Evolutionary conservation across 2,329 filamentous ascomycete genomes (phyloP).

Genomic region (Rachicladosporium sp.): DNA sequence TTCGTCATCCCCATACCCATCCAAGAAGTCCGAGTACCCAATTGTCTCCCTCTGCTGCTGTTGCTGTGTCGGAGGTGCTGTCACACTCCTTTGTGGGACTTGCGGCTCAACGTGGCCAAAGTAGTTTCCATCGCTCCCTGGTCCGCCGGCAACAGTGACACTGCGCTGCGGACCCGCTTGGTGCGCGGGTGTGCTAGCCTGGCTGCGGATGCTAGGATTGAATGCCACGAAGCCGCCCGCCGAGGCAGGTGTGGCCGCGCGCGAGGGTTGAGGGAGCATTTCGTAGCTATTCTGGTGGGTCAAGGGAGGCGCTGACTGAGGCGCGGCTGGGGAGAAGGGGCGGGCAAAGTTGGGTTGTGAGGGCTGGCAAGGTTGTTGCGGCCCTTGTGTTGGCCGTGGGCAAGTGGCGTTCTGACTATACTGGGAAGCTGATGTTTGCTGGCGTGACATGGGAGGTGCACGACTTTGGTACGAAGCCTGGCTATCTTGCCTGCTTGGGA

Average conservation of each 20-base stretch:
- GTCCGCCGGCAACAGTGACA: conserved; percentile 9
- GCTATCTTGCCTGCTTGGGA: conserved; percentile 11
- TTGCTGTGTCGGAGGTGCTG: conserved; percentile 7
- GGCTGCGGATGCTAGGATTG: conserved; percentile 12
- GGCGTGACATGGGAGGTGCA: conserved; percentile 4
- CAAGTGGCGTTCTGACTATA: conserved; percentile 8
- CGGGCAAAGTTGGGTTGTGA: conserved; percentile 10
- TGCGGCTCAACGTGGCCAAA: no score
- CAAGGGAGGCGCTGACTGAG: conserved; percentile 5
- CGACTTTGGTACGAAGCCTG: conserved; percentile 9
- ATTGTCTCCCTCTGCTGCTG: conserved; percentile 1
- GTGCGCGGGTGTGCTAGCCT: neutral
- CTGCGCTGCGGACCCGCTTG: conserved; percentile 10
- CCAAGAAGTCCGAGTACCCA: conserved; percentile 5
- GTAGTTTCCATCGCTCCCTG: conserved; percentile 1
- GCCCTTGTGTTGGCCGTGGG: conserved; percentile 14
- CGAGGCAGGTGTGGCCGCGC: no score
- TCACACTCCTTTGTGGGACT: conserved; percentile 12
- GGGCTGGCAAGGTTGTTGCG: conserved; percentile 8
- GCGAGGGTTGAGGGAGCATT: conserved; percentile 14
- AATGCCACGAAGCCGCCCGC: conserved; percentile 20
- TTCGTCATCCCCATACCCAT: conserved; percentile 1
- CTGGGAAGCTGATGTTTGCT: conserved; percentile 9
- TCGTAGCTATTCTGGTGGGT: conserved; percentile 17
- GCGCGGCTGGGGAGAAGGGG: conserved; percentile 4